Evolutionary conservation across 345 rosid species (phyloP), one percentile per base, ranked within the genome.

Genomic region (Cardiospermum halicacabum): DNA sequence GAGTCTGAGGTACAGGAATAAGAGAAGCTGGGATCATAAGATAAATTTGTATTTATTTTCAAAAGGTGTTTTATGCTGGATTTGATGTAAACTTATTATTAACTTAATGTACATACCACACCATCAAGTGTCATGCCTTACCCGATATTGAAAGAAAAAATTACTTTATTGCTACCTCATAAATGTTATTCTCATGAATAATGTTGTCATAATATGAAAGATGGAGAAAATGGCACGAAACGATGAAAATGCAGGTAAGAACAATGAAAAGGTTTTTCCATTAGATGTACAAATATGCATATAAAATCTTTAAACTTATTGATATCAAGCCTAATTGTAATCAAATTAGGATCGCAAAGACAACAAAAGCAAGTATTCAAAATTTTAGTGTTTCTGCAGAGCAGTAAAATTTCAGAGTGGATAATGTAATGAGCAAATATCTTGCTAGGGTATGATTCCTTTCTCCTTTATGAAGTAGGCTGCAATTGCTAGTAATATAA

Each of bases 401-500:
- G n/a, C n/a, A 37, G 48, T 36, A 0, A 4, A 55, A 25, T 55
- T 43, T 36, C 31, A 16, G 34, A 9, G 58, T 3, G 16, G 42
- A 11, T 59, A 65, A 3, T 9, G 8, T 0, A 11, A 34, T 3
- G 10, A 34, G 39, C 39, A 0, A 3, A 24, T 2, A n/a, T 15
- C 31, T 3, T 27, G 7, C 13, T 42, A 60, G 13, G 70, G 65
- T 32, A 75, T 31, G 51, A 62, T 67, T 67, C 70, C 64, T 56
- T 64, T 64, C 13, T 62, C 72, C 78, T 61, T 81, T 77, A 74
- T 26, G 60, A 77, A 62, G 39, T 75, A 77, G 11, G 57, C 70
- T 36, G 77, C 79, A 26, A 84, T 63, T 27, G 86, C 80, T 19
- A 79, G 66, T 6, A 79, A 32, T 16, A 78, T 39, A 39, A 81